Conservation (phyloP, 345 rosid genomes). For the Aquilaria sinensis region DNA sequence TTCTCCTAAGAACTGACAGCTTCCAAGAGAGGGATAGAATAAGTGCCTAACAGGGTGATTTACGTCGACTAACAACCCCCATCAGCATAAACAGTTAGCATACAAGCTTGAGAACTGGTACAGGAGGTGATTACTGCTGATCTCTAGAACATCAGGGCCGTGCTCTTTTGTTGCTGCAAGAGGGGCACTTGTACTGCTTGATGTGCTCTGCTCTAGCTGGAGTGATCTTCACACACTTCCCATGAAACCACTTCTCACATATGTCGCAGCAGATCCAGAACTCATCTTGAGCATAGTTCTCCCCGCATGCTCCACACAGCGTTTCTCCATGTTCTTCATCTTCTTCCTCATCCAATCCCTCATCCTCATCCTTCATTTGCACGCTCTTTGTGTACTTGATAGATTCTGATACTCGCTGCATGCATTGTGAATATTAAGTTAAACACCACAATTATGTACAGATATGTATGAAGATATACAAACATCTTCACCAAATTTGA, state of each 20-base stretch:
- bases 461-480: too few relatives aligned
- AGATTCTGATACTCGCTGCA: constrained; percentile 52
- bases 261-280: constrained; percentile 84
- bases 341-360: constrained; percentile 38
- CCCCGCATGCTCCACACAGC: constrained; percentile 77
- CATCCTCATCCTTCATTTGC: constrained; percentile 41
- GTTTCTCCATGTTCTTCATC: constrained; percentile 68
- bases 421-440: constrained; percentile 6
- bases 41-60: too few relatives aligned
- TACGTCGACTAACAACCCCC: too few relatives aligned
- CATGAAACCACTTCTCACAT: constrained; percentile 88
- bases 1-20: too few relatives aligned
- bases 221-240: constrained; percentile 78
- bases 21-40: too few relatives aligned
- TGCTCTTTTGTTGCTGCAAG: constrained; percentile 82
- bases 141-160: constrained; percentile 36
- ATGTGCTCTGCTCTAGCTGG: constrained; percentile 86
- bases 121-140: constrained; percentile 1
- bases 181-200: constrained; percentile 79
- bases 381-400: constrained; percentile 29
- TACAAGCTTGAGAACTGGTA: constrained; percentile 1
- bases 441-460: background rate
- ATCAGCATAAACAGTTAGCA: constrained; percentile 9
- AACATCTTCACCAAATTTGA: too few relatives aligned
- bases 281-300: constrained; percentile 66